phyloP scores from a whole-genome alignment of 164 flowering plant genomes.

The Protea cynaroides region DNA sequence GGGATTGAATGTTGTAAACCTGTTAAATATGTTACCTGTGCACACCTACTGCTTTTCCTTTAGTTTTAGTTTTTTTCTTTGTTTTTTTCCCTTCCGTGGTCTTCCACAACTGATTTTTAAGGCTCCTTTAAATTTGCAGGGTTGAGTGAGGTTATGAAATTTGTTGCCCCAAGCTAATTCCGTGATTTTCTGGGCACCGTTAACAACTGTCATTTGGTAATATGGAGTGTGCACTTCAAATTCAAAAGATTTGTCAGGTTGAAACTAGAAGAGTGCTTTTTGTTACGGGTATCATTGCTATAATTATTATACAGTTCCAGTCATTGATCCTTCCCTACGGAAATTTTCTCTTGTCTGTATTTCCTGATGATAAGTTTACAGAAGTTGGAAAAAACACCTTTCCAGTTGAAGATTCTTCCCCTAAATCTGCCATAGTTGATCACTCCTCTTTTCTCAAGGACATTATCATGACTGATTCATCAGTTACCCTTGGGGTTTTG shows the following conservation, averaged over 20 bases:
- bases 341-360: slow-evolving; percentile 1
- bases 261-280: slow-evolving; percentile 8
- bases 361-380: neutral
- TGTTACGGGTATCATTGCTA: slow-evolving; percentile 5
- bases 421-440: slow-evolving; percentile 20
- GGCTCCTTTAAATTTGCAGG: neutral
- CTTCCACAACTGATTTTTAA: neutral
- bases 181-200: neutral
- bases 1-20: no score
- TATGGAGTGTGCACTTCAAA: slow-evolving; percentile 6
- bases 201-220: neutral
- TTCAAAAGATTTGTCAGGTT: neutral
- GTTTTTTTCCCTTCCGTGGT: neutral
- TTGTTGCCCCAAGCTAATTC: neutral
- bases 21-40: neutral
- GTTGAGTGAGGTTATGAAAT: neutral
- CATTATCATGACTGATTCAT: slow-evolving; percentile 13
- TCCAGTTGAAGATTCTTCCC: slow-evolving; percentile 5
- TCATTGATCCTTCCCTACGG: slow-evolving; percentile 14
- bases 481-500: slow-evolving; percentile 10
- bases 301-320: slow-evolving; percentile 5
- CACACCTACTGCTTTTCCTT: neutral
- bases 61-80: no score
- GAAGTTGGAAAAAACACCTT: neutral
- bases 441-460: slow-evolving; percentile 20